These are phyloP conservation scores for Ustilago shanxiensis DNA, from an alignment of 1,284 basidiomycete species.

Conservation along the genomic window DNA sequence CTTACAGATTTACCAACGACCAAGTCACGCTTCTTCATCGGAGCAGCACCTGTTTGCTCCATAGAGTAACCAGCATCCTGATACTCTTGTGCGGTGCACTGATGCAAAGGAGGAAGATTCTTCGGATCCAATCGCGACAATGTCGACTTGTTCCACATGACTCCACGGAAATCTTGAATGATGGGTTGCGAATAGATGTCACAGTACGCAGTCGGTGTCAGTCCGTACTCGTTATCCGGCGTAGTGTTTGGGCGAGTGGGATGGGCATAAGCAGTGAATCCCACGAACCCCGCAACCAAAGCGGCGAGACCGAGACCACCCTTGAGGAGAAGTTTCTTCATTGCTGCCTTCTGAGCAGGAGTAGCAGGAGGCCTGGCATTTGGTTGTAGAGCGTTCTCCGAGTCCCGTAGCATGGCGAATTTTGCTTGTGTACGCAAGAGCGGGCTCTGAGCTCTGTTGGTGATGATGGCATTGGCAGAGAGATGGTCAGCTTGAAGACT, in stretches of 20 bases:
- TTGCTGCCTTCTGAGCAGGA: neutral
- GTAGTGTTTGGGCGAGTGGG: conserved; percentile 22
- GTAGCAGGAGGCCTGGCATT: too few relatives aligned
- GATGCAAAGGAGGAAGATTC: conserved; percentile 17
- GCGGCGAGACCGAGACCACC: conserved; percentile 9
- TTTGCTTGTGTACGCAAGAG: conserved; percentile 17
- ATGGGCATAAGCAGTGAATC: conserved; percentile 26
- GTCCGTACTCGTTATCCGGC: conserved; percentile 31
- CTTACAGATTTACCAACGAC: neutral
- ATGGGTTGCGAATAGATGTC: conserved; percentile 24
- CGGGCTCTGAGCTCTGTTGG: conserved; percentile 18
- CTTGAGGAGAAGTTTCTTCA: conserved; percentile 5
- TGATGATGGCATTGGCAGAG: neutral
- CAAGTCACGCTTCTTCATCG: conserved; percentile 22
- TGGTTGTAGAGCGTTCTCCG: neutral
- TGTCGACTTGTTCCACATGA: conserved; percentile 41
- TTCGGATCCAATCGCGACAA: conserved; percentile 18
- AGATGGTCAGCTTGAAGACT: neutral
- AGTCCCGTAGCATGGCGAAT: conserved; percentile 7
- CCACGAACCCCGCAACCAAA: conserved; percentile 8
- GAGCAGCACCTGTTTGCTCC: neutral
- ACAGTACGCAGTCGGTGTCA: conserved; percentile 17
- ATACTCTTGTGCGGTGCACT: conserved; percentile 15
- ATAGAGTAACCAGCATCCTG: neutral
- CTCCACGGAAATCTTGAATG: conserved; percentile 27